Percentiles rank a stretch among this genome's conserved stretches.
These are phyloP conservation scores for Aspergillus unguis DNA, from an alignment of 2,329 filamentous ascomycete genomes.

Conservation along the genomic window DNA sequence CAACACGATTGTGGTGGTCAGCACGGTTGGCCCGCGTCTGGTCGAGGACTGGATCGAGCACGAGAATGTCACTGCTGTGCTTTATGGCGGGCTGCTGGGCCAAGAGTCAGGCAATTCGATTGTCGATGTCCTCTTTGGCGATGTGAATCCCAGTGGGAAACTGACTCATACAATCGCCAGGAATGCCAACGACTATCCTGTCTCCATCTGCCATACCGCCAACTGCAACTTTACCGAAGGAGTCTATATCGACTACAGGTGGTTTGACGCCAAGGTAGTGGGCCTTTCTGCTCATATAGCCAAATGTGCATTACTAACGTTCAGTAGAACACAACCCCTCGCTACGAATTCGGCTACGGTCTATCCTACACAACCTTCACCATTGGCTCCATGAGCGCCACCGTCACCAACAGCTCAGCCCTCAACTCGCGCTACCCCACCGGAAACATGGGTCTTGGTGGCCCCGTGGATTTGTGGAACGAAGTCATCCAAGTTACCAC, in stretches of 20 bases:
- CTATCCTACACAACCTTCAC: slow-evolving; percentile 29
- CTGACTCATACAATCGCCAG: not conserved
- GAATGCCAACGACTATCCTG: not conserved
- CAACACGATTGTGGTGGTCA: slow-evolving; percentile 63
- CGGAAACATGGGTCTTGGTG: slow-evolving; percentile 34
- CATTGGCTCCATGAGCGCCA: slow-evolving; percentile 4
- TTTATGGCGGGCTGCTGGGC: slow-evolving; percentile 59
- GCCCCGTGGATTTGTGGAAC: slow-evolving; percentile 52
- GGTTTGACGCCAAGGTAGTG: slow-evolving; percentile 42
- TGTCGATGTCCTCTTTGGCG: not conserved
- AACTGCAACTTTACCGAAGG: slow-evolving; percentile 37
- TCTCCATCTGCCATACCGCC: not conserved
- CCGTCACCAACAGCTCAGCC: not conserved
- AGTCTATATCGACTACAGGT: slow-evolving; percentile 53
- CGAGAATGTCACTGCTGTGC: slow-evolving; percentile 60
- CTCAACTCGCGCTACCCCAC: slow-evolving; percentile 6
- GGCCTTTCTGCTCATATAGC: too few relatives aligned
- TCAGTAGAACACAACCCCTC: slow-evolving; percentile 29
- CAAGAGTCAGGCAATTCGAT: not conserved
- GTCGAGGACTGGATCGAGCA: slow-evolving; percentile 59
- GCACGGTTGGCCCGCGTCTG: slow-evolving; percentile 61
- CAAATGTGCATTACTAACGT: too few relatives aligned
- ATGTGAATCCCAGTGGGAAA: not conserved
- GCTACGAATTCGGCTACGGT: slow-evolving; percentile 40
- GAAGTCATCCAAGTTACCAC: slow-evolving; percentile 47